These are phyloP conservation scores for Mayamaea pseudoterrestris DNA, from an alignment of 108 stramenopile species.

Conservation along the genomic window DNA sequence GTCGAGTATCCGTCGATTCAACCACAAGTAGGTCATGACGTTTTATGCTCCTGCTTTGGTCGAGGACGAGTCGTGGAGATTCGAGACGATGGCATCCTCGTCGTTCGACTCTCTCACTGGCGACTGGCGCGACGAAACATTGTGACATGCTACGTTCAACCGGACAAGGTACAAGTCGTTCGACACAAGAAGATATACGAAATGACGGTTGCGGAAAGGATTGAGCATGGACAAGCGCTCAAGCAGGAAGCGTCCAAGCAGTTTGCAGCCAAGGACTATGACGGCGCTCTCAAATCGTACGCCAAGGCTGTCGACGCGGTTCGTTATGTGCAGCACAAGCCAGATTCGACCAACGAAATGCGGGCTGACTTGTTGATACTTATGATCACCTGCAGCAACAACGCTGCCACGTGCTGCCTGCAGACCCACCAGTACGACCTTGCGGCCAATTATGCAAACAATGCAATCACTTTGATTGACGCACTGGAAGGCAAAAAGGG, in stretches of 20 bases:
- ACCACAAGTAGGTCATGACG: conserved; percentile 49
- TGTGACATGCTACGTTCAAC: conserved; percentile 41
- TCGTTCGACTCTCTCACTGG: conserved; percentile 56
- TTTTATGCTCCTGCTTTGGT: conserved; percentile 45
- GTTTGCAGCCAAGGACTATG: conserved; percentile 40
- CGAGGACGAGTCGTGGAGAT: conserved; percentile 33
- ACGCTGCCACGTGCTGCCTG: conserved; percentile 65
- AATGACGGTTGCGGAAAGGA: conserved; percentile 51
- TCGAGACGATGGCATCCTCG: conserved; percentile 5
- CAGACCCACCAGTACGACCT: conserved; percentile 41
- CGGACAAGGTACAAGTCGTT: conserved; percentile 31
- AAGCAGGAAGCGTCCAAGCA: conserved; percentile 32
- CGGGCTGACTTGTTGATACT: conserved; percentile 59
- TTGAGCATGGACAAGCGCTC: conserved; percentile 34
- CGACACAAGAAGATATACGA: conserved; percentile 37
- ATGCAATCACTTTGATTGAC: conserved; percentile 54
- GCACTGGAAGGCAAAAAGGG: conserved; percentile 49
- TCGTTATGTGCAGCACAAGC: conserved; percentile 60
- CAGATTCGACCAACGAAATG: conserved; percentile 41
- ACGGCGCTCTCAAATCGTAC: conserved; percentile 37
- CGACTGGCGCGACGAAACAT: conserved; percentile 41
- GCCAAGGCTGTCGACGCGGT: conserved; percentile 57
- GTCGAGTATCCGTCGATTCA: conserved; percentile 38
- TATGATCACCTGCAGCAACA: conserved; percentile 75
- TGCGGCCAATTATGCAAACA: conserved; percentile 33